Evolutionary conservation across 208 protist species (phyloP), one percentile per base, ranked within the genome.

Genomic region (Tritrichomonas musculus): DNA sequence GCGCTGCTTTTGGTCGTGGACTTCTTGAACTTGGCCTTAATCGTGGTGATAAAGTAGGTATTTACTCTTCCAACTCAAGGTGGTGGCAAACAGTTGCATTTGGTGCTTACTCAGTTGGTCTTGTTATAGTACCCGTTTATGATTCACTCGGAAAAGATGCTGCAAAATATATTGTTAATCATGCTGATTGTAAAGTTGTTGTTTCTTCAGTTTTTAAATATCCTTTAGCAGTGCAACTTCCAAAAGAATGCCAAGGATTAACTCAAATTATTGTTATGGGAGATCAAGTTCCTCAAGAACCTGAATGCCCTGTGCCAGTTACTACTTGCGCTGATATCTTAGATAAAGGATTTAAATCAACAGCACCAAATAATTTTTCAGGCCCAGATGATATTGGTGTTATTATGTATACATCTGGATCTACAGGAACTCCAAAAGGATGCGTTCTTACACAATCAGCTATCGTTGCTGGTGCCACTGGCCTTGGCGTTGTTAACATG

Each of bases 371-470:
- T 8, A 13, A 33, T 17, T 92, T 60, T 92, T 13, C 25, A 2
- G 3, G 13, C 9, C 77, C 77, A 60, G 22, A 53, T 22, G 77
- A 92, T 84, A 14, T 84, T 44, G 75, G 30, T 14, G 49, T 53
- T n/a, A 44, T 84, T 25, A 55, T 50, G 41, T 92, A 92, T n/a
- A 92, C 77, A 36, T 64, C 49, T 53, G 77, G 77, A 5, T 64
- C 77, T 60, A 92, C 77, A 60, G 77, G 77, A n/a, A 5, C 4
- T 60, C 77, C 77, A 60, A 92, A 92, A 60, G 77, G 77, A 8
- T 50, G 49, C 22, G 20, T 92, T 8, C 33, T 92, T 2, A 92
- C 77, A 33, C 44, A 57, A 8, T 3, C 5, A 60, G 60, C 53
- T 41, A 60, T 92, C 22, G n/a, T 92, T n/a, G 77, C 77, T 60